These are phyloP conservation scores for Jasminum sambac DNA, from an alignment of 257 asterid species.

Conservation along the genomic window DNA sequence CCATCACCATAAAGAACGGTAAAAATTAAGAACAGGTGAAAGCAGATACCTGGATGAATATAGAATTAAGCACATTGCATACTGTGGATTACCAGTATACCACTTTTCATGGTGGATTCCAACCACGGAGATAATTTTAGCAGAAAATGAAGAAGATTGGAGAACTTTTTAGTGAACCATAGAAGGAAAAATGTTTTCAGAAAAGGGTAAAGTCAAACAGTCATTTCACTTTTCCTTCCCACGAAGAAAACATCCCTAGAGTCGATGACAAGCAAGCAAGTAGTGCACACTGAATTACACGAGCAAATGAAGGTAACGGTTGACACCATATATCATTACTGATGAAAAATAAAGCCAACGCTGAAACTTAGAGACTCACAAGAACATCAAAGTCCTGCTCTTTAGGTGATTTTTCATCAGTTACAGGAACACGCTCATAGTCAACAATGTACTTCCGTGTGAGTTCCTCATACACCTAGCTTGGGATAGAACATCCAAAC, in stretches of 20 bases:
- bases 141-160: too few relatives aligned
- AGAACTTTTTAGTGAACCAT: too few relatives aligned
- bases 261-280: too few relatives aligned
- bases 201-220: too few relatives aligned
- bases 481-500: slow-evolving; percentile 33
- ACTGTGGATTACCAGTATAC: too few relatives aligned
- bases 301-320: slow-evolving; percentile 15
- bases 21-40: background rate
- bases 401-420: slow-evolving; percentile 96
- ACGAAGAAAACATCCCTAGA: too few relatives aligned
- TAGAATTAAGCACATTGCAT: background rate
- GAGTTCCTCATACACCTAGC: slow-evolving; percentile 88
- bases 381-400: slow-evolving; percentile 95
- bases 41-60: slow-evolving; percentile 5
- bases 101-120: too few relatives aligned
- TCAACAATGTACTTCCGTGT: slow-evolving; percentile 76
- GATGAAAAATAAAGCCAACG: slow-evolving; percentile 22
- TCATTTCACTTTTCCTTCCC: too few relatives aligned
- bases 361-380: slow-evolving; percentile 49
- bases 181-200: too few relatives aligned
- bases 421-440: slow-evolving; percentile 93
- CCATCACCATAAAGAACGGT: background rate
- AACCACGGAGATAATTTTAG: too few relatives aligned
- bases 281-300: slow-evolving; percentile 5
- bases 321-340: background rate